Conservation (phyloP, 305 asterid genomes). For the Striga hermonthica region DNA sequence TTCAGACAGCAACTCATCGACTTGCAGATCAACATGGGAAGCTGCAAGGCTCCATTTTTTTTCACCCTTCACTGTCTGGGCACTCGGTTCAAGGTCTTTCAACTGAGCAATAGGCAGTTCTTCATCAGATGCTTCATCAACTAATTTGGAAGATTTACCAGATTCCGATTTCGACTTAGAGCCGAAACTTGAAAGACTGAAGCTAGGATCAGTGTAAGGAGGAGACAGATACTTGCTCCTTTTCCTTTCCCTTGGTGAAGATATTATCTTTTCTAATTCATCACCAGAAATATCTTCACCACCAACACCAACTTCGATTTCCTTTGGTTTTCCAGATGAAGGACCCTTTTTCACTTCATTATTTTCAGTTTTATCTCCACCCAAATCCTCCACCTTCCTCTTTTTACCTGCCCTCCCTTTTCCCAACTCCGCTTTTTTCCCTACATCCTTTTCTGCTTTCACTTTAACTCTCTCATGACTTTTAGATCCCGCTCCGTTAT, state of each 20-base stretch:
- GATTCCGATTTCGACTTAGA: conserved; percentile 30
- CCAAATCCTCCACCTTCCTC: conserved; percentile 30
- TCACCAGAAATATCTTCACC: conserved; percentile 29
- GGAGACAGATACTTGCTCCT: conserved; percentile 79
- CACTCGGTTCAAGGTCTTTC: background rate
- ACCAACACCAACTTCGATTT: conserved; percentile 26
- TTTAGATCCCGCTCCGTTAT: conserved; percentile 19
- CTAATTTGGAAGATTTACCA: conserved; percentile 30
- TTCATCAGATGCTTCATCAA: conserved; percentile 23
- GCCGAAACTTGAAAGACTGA: conserved; percentile 5
- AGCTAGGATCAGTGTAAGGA: conserved; percentile 49
- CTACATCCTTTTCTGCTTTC: conserved; percentile 12
- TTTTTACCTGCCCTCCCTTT: conserved; percentile 33
- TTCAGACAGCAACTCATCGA: conserved; percentile 37
- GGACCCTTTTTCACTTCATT: conserved; percentile 18
- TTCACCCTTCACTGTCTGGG: conserved; percentile 21
- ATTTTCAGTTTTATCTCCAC: conserved; percentile 20
- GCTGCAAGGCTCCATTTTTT: conserved; percentile 21
- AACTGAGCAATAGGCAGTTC: conserved; percentile 9
- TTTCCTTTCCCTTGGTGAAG: conserved; percentile 73
- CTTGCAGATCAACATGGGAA: conserved; percentile 38
- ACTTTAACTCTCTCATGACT: conserved; percentile 22
- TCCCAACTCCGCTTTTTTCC: conserved; percentile 17
- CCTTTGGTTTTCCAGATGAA: conserved; percentile 29
- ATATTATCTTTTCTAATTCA: conserved; percentile 30